Evolutionary conservation across 1,139 yeast species (phyloP).

Genomic region (Geotrichum cucujoidarum): DNA sequence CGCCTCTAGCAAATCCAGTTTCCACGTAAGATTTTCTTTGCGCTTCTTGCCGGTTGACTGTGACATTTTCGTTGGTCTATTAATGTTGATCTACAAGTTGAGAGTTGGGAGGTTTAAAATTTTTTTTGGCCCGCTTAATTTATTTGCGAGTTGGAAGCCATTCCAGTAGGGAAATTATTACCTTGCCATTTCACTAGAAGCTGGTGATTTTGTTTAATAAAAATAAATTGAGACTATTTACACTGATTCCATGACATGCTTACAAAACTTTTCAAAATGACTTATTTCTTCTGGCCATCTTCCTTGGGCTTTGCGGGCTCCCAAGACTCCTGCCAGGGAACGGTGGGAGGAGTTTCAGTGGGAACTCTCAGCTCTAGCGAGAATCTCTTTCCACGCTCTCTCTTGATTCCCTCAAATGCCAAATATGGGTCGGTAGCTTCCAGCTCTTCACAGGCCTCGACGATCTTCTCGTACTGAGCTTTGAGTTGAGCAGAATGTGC

Average conservation of each 20-base stretch:
- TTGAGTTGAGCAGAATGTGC: slow-evolving; percentile 46
- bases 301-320: slow-evolving; percentile 26
- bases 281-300: slow-evolving; percentile 8
- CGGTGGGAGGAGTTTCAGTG: slow-evolving; percentile 83
- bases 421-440: slow-evolving; percentile 48
- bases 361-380: slow-evolving; percentile 71
- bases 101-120: slow-evolving; percentile 6
- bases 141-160: not conserved
- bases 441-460: slow-evolving; percentile 71
- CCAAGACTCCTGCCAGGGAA: slow-evolving; percentile 74
- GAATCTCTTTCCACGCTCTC: slow-evolving; percentile 44
- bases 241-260: too few species aligned
- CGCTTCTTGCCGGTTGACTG: slow-evolving; percentile 5
- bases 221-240: not conserved
- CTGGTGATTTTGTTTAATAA: too few species aligned
- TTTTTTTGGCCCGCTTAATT: not conserved
- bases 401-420: slow-evolving; percentile 48
- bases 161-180: not conserved
- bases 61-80: not conserved
- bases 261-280: not conserved
- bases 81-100: not conserved
- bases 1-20: slow-evolving; percentile 38
- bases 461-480: slow-evolving; percentile 62
- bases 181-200: too few species aligned
- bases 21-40: slow-evolving; percentile 37